phyloP scores from a whole-genome alignment of 208 protist species.

The Acanthamoeba sp. region DNA sequence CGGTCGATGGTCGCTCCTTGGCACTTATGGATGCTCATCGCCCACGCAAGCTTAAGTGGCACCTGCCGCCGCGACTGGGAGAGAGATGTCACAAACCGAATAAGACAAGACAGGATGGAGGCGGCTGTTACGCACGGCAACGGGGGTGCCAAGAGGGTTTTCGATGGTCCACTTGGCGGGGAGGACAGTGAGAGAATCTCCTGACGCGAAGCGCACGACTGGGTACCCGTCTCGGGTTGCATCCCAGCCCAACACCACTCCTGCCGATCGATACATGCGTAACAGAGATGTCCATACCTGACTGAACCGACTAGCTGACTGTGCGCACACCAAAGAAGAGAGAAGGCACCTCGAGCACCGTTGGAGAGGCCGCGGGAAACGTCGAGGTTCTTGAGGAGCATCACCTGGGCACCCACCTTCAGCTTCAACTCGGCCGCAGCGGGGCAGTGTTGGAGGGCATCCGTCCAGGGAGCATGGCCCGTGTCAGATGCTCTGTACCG shows the following conservation, averaged over 20 bases:
- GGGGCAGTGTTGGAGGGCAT: background rate
- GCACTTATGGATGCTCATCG: slow-evolving; percentile 97
- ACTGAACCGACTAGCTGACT: too few relatives aligned
- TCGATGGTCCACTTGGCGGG: slow-evolving; percentile 50
- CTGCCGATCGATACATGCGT: too few relatives aligned
- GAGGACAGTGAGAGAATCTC: background rate
- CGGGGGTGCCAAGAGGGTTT: background rate
- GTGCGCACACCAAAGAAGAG: background rate
- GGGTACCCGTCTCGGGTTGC: slow-evolving; percentile 22
- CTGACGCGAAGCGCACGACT: background rate
- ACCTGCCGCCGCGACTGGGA: slow-evolving; percentile 85
- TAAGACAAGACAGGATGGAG: too few relatives aligned
- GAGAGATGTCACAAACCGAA: too few relatives aligned
- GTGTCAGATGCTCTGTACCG: slow-evolving; percentile 6
- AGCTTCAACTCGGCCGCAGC: slow-evolving; percentile 76
- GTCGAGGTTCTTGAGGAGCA: slow-evolving; percentile 86
- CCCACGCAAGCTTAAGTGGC: slow-evolving; percentile 95
- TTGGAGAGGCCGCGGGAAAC: slow-evolving; percentile 79
- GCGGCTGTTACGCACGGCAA: slow-evolving; percentile 48
- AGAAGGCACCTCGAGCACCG: slow-evolving; percentile 80
- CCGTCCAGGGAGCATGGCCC: background rate
- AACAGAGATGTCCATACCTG: too few relatives aligned
- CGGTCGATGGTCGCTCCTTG: slow-evolving; percentile 93
- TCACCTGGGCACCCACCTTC: slow-evolving; percentile 86
- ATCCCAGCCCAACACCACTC: slow-evolving; percentile 51